These are phyloP conservation scores for Paradendryphiella salina DNA, from an alignment of 2,329 filamentous ascomycete species.

Conservation along the genomic window DNA sequence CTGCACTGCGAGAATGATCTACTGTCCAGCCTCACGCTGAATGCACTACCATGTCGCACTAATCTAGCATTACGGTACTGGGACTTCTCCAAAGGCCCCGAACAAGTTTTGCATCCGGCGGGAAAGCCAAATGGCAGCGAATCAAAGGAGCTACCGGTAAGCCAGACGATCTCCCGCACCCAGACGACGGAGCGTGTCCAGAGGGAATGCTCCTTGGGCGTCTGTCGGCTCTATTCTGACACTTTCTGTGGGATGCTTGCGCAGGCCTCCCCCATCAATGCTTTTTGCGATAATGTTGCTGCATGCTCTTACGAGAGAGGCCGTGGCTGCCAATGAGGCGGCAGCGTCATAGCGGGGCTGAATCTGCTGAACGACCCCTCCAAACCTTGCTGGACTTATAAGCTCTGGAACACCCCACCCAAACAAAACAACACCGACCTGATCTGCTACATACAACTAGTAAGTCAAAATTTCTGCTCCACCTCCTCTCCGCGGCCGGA, in stretches of 20 bases:
- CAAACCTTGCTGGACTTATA: slow-evolving; percentile 26
- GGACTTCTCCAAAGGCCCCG: neutral
- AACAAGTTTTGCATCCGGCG: neutral
- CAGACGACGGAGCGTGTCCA: neutral
- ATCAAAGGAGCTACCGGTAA: slow-evolving; percentile 2
- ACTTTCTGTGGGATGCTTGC: slow-evolving; percentile 3
- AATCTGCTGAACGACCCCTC: slow-evolving; percentile 31
- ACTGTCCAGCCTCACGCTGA: neutral
- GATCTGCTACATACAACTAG: slow-evolving; percentile 33
- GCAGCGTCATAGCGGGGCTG: slow-evolving; percentile 30
- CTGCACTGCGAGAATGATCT: neutral
- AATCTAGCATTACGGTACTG: neutral
- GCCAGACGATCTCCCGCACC: slow-evolving; percentile 11
- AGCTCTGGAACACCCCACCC: slow-evolving; percentile 26
- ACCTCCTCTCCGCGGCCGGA: slow-evolving; percentile 44
- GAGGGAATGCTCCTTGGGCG: slow-evolving; percentile 1
- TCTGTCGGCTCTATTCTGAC: neutral
- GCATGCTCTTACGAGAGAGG: slow-evolving; percentile 30
- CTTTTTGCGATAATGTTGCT: slow-evolving; percentile 30
- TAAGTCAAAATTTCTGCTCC: slow-evolving; percentile 38
- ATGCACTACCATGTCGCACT: neutral
- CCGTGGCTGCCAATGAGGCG: slow-evolving; percentile 27
- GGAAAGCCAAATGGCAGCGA: neutral
- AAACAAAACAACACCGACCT: slow-evolving; percentile 34
- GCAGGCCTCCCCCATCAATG: slow-evolving; percentile 12